Conservation (phyloP, 208 protist species). For the Wallacemonas collosoma region DNA sequence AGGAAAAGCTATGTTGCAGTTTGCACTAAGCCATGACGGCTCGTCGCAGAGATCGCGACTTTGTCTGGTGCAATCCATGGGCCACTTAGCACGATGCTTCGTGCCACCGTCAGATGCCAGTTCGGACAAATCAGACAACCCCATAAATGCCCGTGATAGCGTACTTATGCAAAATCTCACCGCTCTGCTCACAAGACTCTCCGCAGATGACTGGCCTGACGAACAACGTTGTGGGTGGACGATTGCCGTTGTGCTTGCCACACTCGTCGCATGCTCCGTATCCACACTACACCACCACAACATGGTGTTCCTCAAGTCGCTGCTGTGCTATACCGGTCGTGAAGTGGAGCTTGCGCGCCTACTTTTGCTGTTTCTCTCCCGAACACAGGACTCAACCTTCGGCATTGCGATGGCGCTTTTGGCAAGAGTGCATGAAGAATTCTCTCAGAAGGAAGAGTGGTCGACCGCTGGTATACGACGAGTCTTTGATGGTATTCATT, state of each 20-base stretch:
- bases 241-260: neutral
- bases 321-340: neutral
- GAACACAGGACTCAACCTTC: neutral
- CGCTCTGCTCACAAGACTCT: neutral
- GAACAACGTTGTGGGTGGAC: neutral
- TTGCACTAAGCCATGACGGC: neutral
- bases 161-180: neutral
- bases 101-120: neutral
- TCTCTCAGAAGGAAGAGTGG: neutral
- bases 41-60: neutral
- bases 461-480: neutral
- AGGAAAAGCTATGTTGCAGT: neutral
- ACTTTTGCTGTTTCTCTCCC: neutral
- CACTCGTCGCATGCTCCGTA: neutral
- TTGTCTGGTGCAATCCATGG: neutral
- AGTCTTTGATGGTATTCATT: neutral
- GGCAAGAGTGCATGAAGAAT: neutral
- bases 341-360: neutral
- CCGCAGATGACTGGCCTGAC: neutral
- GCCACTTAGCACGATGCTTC: constrained; percentile 3
- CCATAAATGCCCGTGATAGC: neutral
- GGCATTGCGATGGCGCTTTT: neutral
- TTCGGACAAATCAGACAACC: neutral
- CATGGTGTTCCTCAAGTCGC: neutral
- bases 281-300: neutral